Conservation (phyloP, 139 green algal species). For the Zygnema cylindricum region DNA sequence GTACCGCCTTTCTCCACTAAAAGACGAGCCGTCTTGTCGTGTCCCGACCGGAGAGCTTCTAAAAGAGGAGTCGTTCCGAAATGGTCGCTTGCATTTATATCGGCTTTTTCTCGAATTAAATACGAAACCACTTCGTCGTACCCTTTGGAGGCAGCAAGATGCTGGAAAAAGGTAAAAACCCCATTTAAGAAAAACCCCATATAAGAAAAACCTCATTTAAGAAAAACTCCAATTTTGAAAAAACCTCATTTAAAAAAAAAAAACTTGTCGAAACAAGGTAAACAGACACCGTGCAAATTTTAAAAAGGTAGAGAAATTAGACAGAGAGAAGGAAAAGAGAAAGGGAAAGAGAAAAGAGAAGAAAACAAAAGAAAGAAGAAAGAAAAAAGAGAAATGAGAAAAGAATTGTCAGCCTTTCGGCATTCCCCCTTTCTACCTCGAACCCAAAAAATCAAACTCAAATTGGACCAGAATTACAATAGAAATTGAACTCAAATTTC, state of each 20-base stretch:
- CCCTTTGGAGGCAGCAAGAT: conserved; percentile 50
- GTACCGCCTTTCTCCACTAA: conserved; percentile 26
- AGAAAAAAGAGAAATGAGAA: too few relatives aligned
- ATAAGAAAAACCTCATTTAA: too few relatives aligned
- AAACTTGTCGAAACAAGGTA: too few relatives aligned
- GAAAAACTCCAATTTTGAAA: too few relatives aligned
- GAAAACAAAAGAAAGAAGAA: neutral
- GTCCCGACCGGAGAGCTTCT: conserved; percentile 25
- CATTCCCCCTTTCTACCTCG: too few relatives aligned
- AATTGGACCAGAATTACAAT: too few relatives aligned
- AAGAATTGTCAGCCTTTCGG: too few relatives aligned
- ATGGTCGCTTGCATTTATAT: conserved; percentile 25
- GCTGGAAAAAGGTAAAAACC: conserved; percentile 21
- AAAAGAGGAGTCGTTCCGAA: conserved; percentile 50
- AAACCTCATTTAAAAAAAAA: too few relatives aligned
- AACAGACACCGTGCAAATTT: too few relatives aligned
- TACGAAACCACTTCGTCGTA: conserved; percentile 36
- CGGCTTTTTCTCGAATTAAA: conserved; percentile 32
- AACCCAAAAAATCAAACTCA: too few relatives aligned
- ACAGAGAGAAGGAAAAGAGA: neutral
- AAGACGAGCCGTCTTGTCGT: conserved; percentile 34
- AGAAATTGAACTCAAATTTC: too few relatives aligned
- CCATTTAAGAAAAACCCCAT: neutral
- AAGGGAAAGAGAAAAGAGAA: conserved; percentile 5
- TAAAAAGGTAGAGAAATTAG: too few relatives aligned